Base-by-base conservation (phyloP, 116 monocot genomes). In the Thalassia testudinum region DNA sequence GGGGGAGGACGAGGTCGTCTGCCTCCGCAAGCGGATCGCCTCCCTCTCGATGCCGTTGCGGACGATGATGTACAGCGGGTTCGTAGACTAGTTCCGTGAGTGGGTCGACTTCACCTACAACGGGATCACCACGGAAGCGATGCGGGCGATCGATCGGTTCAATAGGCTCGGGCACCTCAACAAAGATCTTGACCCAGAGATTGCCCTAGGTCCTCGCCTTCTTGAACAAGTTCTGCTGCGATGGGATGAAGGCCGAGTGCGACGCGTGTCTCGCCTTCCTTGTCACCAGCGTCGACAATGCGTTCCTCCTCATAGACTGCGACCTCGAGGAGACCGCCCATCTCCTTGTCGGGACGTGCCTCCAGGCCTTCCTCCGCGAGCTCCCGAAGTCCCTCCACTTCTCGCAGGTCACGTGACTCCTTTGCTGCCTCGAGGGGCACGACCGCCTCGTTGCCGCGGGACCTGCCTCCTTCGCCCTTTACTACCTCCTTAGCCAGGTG, bases 211-310 rank as follows among this genome's bases (percentile, higher is more conserved):
- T 85, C 54, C 78, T 95, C 15, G 43, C 65, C 1, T 95, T 95
- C 42, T 58, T 88, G 10, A 95, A 95, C 56, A 78, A 63, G 52
- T 95, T 85, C 54, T 95, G 95, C 58, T 95, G 95, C 29, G 95
- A 95, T 29, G 68, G 66, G 2, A 49, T 95, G 37, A 88, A 85
- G 61, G 49, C 73, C 14, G 68, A 72, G 10, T 95, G 95, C 50
- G 95, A 95, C 52, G 56, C 61, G 21, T 74, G 70, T 60, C 76
- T 95, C 0, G 70, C 95, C 0, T 51, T 66, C 11, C 54, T 85
- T 38, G 67, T 88, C 8, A 51, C 63, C 21, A 43, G 53, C 38
- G n/a, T 65, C 1, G 81, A 95, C 24, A 88, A 95, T 27, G 87
- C 93, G 0, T 45, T 78, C 26, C 64, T 76, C 42, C 67, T 95